phyloP scores from a whole-genome alignment of 208 protist species.

The Crithidia expoeki region DNA sequence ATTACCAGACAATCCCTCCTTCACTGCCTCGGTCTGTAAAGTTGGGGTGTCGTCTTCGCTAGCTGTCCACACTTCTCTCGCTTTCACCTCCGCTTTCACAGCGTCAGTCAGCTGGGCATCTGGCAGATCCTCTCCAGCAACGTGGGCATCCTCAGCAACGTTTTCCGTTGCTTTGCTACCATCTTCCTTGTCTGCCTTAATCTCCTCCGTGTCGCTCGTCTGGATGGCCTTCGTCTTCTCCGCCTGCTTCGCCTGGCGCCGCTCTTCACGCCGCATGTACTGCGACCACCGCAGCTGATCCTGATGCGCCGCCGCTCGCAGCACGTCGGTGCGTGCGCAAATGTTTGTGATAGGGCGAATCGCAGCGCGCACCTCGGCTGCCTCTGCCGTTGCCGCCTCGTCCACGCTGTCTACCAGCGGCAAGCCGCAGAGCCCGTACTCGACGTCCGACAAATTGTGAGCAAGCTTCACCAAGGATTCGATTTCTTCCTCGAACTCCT shows the following conservation, averaged over 20 bases:
- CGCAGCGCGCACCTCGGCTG: slow-evolving; percentile 21
- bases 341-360: slow-evolving; percentile 30
- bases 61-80: too few species aligned
- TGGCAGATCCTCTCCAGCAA: neutral
- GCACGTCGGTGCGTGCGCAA: slow-evolving; percentile 36
- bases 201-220: too few species aligned
- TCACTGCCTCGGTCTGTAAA: too few species aligned
- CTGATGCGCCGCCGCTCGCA: slow-evolving; percentile 33
- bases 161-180: neutral
- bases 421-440: slow-evolving; percentile 68
- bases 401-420: slow-evolving; percentile 1
- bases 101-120: too few species aligned
- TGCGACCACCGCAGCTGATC: slow-evolving; percentile 50
- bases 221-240: too few species aligned
- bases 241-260: neutral
- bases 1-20: neutral
- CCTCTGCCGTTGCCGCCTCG: slow-evolving; percentile 5
- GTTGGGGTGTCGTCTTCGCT: too few species aligned
- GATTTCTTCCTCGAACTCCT: slow-evolving; percentile 73
- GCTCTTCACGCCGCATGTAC: slow-evolving; percentile 38
- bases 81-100: too few species aligned
- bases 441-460: slow-evolving; percentile 42
- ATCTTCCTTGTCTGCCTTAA: slow-evolving; percentile 5
- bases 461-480: slow-evolving; percentile 55
- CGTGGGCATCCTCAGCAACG: neutral